Evolutionary conservation across 1,284 basidiomycete genomes (phyloP).

Genomic region (Apiotrichum gamsii): DNA sequence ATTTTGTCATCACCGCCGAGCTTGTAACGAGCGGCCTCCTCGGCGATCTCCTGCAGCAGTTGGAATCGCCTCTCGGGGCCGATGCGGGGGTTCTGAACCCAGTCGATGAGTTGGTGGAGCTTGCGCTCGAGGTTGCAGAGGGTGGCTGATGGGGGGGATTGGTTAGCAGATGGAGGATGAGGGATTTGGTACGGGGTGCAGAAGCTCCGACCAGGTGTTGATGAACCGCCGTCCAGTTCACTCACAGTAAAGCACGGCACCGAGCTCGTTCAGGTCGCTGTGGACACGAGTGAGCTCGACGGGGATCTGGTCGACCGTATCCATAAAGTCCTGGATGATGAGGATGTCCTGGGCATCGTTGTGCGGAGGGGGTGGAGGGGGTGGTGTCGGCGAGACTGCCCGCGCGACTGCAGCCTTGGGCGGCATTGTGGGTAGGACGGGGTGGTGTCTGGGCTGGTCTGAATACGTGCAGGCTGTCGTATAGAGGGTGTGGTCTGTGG

Average conservation of each 20-base stretch:
- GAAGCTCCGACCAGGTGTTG: too few species aligned
- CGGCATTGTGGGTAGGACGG: conserved; percentile 22
- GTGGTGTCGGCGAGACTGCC: conserved; percentile 51
- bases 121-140: conserved; percentile 71
- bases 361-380: conserved; percentile 47
- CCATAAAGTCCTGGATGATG: conserved; percentile 69
- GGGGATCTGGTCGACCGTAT: conserved; percentile 89
- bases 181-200: too few species aligned
- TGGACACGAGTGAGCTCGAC: conserved; percentile 90
- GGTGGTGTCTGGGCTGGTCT: too few species aligned
- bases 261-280: conserved; percentile 93
- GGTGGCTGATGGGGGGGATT: conserved; percentile 51
- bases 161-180: conserved; percentile 10
- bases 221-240: too few species aligned
- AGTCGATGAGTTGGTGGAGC: conserved; percentile 64
- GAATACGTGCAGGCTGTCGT: too few species aligned
- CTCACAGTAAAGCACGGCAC: conserved; percentile 80
- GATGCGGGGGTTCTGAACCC: conserved; percentile 62
- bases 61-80: conserved; percentile 74
- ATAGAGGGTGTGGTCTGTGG: too few species aligned
- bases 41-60: conserved; percentile 85
- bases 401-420: conserved; percentile 28
- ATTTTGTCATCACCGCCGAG: conserved; percentile 99
- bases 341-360: conserved; percentile 44
- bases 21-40: conserved; percentile 84